Percentiles rank a stretch among this genome's conserved stretches.
Conservation (phyloP, 2,329 filamentous ascomycete genomes). For the Monosporascus sp. region DNA sequence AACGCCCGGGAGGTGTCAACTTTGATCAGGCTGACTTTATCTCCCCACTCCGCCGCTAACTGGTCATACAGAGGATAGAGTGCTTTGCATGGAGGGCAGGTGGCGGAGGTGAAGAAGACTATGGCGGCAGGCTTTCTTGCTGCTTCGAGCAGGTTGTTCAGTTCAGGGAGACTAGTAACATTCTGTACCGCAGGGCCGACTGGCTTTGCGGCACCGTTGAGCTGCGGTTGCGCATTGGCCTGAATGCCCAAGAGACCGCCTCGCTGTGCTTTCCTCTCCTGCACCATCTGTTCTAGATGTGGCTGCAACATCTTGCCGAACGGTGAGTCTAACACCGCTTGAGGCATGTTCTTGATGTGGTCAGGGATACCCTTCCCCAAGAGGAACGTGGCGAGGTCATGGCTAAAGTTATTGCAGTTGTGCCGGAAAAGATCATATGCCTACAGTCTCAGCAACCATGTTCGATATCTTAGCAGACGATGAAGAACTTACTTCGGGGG, state of each 20-base stretch:
- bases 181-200: constrained; percentile 46
- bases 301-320: constrained; percentile 85
- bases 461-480: neutral
- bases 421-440: constrained; percentile 85
- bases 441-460: constrained; percentile 31
- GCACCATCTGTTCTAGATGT: constrained; percentile 51
- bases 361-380: constrained; percentile 83
- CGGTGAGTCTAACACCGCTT: constrained; percentile 78
- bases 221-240: constrained; percentile 25
- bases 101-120: constrained; percentile 88
- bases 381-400: constrained; percentile 85
- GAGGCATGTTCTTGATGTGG: constrained; percentile 78
- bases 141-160: constrained; percentile 54
- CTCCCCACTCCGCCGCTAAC: constrained; percentile 66
- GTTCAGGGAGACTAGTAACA: constrained; percentile 51
- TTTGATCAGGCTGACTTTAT: constrained; percentile 70
- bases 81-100: constrained; percentile 76
- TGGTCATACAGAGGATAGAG: constrained; percentile 79
- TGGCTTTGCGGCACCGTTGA: constrained; percentile 11
- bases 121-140: constrained; percentile 67
- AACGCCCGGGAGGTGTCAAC: constrained; percentile 68
- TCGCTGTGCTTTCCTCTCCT: constrained; percentile 40
- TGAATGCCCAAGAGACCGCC: constrained; percentile 50
- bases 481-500: constrained; percentile 53
- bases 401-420: constrained; percentile 98